Evolutionary conservation across 768 basidiomycete species (phyloP).

Genomic region (Leccinum incarnatum): DNA sequence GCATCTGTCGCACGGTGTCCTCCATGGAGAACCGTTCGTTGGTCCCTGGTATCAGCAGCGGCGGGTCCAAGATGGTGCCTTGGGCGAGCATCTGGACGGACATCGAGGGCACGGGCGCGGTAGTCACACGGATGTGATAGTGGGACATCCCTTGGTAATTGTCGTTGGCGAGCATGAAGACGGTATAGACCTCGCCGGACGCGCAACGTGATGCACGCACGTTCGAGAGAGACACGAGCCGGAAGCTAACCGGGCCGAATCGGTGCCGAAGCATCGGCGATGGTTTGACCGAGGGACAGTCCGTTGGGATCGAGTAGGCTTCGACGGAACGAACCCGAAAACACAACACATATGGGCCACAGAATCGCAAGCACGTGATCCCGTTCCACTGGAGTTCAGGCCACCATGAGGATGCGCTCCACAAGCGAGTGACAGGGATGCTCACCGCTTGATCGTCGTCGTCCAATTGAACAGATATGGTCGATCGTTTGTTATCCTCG

Average conservation of each 20-base stretch:
- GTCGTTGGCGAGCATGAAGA: slow-evolving; percentile 45
- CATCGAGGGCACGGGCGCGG: slow-evolving; percentile 31
- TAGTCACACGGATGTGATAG: slow-evolving; percentile 37
- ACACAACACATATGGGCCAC: slow-evolving; percentile 49
- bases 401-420: background rate
- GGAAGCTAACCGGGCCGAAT: slow-evolving; percentile 37
- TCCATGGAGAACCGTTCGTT: background rate
- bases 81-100: slow-evolving; percentile 39
- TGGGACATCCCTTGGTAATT: slow-evolving; percentile 50
- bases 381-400: slow-evolving; percentile 36
- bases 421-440: background rate
- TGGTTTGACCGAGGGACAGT: slow-evolving; percentile 4
- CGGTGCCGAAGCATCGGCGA: slow-evolving; percentile 21
- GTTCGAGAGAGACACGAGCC: slow-evolving; percentile 37
- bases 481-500: slow-evolving; percentile 19
- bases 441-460: slow-evolving; percentile 36
- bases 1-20: slow-evolving; percentile 4
- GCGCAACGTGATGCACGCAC: slow-evolving; percentile 31
- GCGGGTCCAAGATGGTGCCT: background rate
- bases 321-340: slow-evolving; percentile 53
- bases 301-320: slow-evolving; percentile 27
- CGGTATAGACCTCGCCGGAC: slow-evolving; percentile 36
- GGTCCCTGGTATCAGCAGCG: background rate
- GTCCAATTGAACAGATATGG: slow-evolving; percentile 21
- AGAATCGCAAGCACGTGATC: slow-evolving; percentile 43